Percentiles rank a stretch among this genome's conserved stretches.
Evolutionary conservation across 1,284 basidiomycete species (phyloP).

Genomic region (Golubevia pallescens): DNA sequence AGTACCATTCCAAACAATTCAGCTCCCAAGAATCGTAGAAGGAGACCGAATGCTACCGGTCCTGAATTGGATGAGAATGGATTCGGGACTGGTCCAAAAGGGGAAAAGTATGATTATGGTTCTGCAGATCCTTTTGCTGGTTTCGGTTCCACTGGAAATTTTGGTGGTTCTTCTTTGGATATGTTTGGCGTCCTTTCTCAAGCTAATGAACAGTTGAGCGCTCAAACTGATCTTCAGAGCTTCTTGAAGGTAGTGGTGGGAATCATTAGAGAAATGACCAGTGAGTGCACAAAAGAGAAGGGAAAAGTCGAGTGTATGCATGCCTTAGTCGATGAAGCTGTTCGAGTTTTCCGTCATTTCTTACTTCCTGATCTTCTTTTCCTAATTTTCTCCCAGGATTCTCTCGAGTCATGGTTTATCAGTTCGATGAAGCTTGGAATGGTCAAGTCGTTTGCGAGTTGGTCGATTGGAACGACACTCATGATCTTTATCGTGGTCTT

Average conservation of each 20-base stretch:
- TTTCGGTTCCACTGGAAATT: no score
- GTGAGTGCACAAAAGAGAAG: not conserved
- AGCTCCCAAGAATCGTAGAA: no score
- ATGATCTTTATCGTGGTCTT: constrained; percentile 78
- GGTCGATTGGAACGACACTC: constrained; percentile 80
- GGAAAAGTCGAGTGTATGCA: not conserved
- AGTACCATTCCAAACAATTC: no score
- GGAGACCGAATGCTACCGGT: not conserved
- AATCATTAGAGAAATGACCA: constrained; percentile 78
- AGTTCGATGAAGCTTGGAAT: constrained; percentile 77
- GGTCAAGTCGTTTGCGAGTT: constrained; percentile 81
- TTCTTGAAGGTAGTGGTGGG: constrained; percentile 82
- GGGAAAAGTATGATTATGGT: no score
- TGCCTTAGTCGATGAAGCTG: not conserved
- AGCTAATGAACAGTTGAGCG: constrained; percentile 82
- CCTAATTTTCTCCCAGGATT: constrained; percentile 22
- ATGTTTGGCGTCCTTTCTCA: constrained; percentile 73
- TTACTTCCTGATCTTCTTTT: not conserved
- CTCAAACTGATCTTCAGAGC: constrained; percentile 73
- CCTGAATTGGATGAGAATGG: not conserved
- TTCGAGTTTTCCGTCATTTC: no score
- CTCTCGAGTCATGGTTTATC: constrained; percentile 80
- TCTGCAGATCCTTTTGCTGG: no score
- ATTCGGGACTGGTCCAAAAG: not conserved
- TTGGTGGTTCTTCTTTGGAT: constrained; percentile 33